phyloP scores from a whole-genome alignment of 768 basidiomycete species.

The Trametes cubensis region DNA sequence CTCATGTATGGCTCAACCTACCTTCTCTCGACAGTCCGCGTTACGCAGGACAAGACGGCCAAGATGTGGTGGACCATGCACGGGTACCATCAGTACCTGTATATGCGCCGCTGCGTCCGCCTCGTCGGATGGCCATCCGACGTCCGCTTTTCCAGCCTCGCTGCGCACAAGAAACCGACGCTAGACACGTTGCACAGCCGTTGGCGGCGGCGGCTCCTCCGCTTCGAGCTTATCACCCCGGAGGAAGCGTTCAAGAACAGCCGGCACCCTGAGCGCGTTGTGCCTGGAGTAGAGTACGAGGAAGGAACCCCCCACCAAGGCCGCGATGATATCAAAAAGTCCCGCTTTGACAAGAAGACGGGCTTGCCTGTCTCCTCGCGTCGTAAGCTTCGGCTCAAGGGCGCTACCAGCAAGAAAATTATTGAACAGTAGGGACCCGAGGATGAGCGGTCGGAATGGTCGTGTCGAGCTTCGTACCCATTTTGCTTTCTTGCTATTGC shows the following conservation, averaged over 20 bases:
- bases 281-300: neutral
- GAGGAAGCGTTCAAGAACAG: neutral
- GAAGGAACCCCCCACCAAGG: neutral
- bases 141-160: neutral
- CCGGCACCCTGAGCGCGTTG: neutral
- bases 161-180: neutral
- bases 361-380: neutral
- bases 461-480: too few species aligned
- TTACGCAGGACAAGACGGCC: neutral
- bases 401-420: neutral
- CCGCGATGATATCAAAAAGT: slow-evolving; percentile 1
- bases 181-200: neutral
- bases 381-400: neutral
- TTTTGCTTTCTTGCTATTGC: too few species aligned
- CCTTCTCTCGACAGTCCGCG: neutral
- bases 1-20: too few species aligned
- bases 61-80: neutral
- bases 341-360: neutral
- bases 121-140: neutral
- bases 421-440: too few species aligned
- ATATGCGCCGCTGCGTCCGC: neutral
- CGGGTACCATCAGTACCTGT: neutral
- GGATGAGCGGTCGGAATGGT: too few species aligned
- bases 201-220: neutral
- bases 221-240: neutral